Evolutionary conservation across 495 filamentous ascomycete species (phyloP), one percentile per base, ranked within the genome.

Genomic region (Penicillium robsamsonii): DNA sequence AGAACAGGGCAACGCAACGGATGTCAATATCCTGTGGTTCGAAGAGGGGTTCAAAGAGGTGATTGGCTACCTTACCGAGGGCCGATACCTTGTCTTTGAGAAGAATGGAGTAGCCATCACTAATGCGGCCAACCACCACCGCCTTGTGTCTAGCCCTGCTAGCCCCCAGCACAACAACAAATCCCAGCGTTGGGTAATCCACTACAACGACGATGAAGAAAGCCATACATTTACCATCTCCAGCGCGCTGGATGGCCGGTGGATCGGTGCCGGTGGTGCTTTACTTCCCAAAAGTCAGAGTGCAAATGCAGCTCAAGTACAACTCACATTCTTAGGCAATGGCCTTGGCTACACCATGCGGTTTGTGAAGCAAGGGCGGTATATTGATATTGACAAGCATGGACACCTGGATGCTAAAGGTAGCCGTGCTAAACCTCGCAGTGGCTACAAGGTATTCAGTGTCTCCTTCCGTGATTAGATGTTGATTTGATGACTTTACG

Each of bases 1-100:
- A 29, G 46, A 74, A 33, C 76, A 80, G 60, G 60, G 58, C 15
- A 61, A 71, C 27, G 43, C 40, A 3, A 64, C 58, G 11, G 62
- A 74, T 20, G 59, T 52, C 22, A 63, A 74, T n/a, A 29, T 68
- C 4, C 56, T 76, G 10, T 76, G 50, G 48, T 75, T 75, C 37
- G 79, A 83, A 52, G 64, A 80, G 31, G 80, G 80, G 4, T 82
- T 74, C 68, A 82, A 82, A 66, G 61, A 73, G 41, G 69, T 77
- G n/a, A 66, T 81, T 8, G 80, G 80, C 10, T 70, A 73, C 29
- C 59, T 83, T 35, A 82, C 80, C 12, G 80, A 83, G 54, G 80
- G 80, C 13, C 77, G 80, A n/a, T 75, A 75, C 40, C 48, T 76
- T 15, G 64, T 67, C 27, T 70, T 74, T 33, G 72, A 74, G 53